Evolutionary conservation across 2,329 filamentous ascomycete genomes (phyloP).

Genomic region (Fragosphaeria purpurea): DNA sequence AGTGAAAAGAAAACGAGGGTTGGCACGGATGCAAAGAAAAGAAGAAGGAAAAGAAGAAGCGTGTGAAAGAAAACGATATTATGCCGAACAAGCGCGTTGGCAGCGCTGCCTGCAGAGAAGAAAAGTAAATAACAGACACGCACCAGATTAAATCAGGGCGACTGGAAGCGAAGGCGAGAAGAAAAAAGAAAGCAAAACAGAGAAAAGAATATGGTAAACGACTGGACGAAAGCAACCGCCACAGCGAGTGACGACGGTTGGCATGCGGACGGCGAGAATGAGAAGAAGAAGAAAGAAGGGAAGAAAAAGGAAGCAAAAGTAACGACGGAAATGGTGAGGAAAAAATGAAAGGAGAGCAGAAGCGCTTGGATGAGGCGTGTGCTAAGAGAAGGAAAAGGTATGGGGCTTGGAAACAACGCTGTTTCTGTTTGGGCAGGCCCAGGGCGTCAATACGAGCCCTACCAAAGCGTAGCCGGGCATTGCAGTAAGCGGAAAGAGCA

Average conservation of each 20-base stretch:
- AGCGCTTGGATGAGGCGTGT: neutral
- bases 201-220: constrained; percentile 20
- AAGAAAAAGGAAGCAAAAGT: constrained; percentile 2
- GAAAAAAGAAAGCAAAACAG: neutral
- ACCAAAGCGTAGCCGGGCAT: too few relatives aligned
- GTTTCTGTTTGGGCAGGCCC: too few relatives aligned
- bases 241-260: constrained; percentile 48
- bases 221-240: constrained; percentile 32
- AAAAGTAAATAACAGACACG: too few relatives aligned
- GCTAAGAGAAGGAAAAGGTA: neutral
- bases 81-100: neutral
- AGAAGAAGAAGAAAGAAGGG: constrained; percentile 1
- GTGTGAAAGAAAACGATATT: neutral
- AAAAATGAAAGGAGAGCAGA: neutral
- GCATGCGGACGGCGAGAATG: constrained; percentile 12
- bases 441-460: too few relatives aligned
- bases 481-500: too few relatives aligned
- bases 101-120: too few relatives aligned
- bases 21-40: neutral
- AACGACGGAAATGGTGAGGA: constrained; percentile 1
- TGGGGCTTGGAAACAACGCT: too few relatives aligned
- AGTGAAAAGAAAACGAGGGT: too few relatives aligned
- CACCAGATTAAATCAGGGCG: too few relatives aligned
- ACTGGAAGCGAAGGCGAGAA: neutral
- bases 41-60: neutral